Percentiles rank a stretch among this genome's conserved stretches.
Evolutionary conservation across 768 basidiomycete species (phyloP).

Genomic region (Collybia nuda): DNA sequence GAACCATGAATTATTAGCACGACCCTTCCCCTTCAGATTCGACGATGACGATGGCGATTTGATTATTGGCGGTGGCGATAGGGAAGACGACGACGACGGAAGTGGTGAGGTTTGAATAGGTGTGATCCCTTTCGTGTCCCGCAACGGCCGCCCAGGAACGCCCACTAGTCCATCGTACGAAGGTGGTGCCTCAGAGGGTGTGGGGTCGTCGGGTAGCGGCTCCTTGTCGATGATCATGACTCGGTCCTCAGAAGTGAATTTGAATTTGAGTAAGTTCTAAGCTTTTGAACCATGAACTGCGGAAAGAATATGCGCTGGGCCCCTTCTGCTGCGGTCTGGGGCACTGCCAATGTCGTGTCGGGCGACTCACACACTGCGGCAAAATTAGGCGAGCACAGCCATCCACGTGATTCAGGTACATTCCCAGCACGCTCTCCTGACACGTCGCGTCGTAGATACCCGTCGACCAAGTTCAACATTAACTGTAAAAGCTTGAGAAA

Average conservation of each 20-base stretch:
- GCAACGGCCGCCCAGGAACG: slow-evolving; percentile 2
- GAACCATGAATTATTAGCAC: slow-evolving; percentile 30
- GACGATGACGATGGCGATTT: slow-evolving; percentile 14
- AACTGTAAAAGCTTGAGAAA: no score
- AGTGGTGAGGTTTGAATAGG: slow-evolving; percentile 10
- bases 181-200: slow-evolving; percentile 37
- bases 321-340: no score
- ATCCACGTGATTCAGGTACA: no score
- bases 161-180: slow-evolving; percentile 31
- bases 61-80: slow-evolving; percentile 1
- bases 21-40: slow-evolving; percentile 27
- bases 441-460: no score
- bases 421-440: no score
- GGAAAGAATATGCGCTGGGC: no score
- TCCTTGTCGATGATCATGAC: slow-evolving; percentile 29
- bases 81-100: slow-evolving; percentile 8
- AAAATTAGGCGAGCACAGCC: no score
- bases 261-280: no score
- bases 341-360: no score
- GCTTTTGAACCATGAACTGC: no score
- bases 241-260: slow-evolving; percentile 1
- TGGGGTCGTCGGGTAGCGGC: slow-evolving; percentile 35
- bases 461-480: no score
- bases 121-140: slow-evolving; percentile 8
- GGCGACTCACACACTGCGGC: no score